phyloP scores from a whole-genome alignment of 257 asterid genomes.

The Linaria vulgaris region DNA sequence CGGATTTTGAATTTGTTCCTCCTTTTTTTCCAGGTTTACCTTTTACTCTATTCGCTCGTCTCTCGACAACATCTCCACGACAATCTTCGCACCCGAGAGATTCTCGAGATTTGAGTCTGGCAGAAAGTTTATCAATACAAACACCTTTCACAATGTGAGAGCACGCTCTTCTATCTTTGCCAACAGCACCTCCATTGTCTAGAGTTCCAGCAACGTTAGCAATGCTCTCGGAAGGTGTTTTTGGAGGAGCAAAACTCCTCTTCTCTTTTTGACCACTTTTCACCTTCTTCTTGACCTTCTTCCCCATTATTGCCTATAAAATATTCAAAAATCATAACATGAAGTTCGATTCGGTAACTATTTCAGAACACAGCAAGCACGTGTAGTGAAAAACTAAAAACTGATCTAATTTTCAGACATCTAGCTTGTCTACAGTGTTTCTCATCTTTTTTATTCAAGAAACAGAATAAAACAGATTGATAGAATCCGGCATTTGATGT shows the following conservation, averaged over 20 bases:
- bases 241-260: conserved; percentile 37
- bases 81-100: conserved; percentile 70
- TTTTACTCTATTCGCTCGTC: conserved; percentile 54
- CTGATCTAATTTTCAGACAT: not conserved
- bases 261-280: conserved; percentile 64
- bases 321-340: conserved; percentile 25
- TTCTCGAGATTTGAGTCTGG: conserved; percentile 46
- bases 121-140: conserved; percentile 55
- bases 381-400: too few species aligned
- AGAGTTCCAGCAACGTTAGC: conserved; percentile 34
- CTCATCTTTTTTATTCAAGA: too few species aligned
- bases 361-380: too few species aligned
- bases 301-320: conserved; percentile 69
- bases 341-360: not conserved
- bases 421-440: too few species aligned
- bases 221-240: conserved; percentile 26
- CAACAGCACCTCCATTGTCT: conserved; percentile 34
- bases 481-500: too few species aligned
- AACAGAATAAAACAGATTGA: too few species aligned
- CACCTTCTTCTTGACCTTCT: conserved; percentile 68
- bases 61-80: conserved; percentile 53
- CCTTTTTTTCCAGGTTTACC: conserved; percentile 70
- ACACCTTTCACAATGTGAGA: conserved; percentile 63
- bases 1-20: conserved; percentile 44
- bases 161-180: conserved; percentile 53